Evolutionary conservation across 2,329 filamentous ascomycete genomes (phyloP), one percentile per base, ranked within the genome.

Genomic region (Orbilia ellipsospora): DNA sequence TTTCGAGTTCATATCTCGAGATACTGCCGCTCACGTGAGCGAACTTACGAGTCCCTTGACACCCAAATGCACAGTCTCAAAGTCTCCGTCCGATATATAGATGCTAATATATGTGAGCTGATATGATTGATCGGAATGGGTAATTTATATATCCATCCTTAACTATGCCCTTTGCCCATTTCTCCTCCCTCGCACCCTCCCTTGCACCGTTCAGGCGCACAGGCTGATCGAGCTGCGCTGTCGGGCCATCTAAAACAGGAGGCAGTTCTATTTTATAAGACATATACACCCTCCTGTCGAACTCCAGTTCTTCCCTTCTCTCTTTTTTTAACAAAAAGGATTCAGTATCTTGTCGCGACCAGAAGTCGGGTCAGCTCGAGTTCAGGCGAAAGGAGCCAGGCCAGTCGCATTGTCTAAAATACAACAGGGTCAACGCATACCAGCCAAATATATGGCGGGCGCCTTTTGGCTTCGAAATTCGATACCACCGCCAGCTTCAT

Each of bases 341-440:
- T 23, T 23, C 23, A 2, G 23, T 2, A 2, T 23, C 23, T 23
- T 23, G n/a, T 23, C 23, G 23, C 23, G 23, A 23, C 23, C 23
- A 23, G 23, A 23, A 23, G 2, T 23, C 23, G 23, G 23, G 23
- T 23, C 23, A 23, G 23, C 23, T 23, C 23, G 23, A 23, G 23
- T 23, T 23, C 23, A 23, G 23, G 23, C 23, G 8, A 36, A 36
- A 36, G 31, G 31, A 36, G 31, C 16, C 48, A 52, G 48, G 20
- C n/a, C 48, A 18, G 16, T 52, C 48, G 16, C 15, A 18, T 8
- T 52, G 12, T 18, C 31, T 1, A 69, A 61, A 61, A 60, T 75
- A 50, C 64, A 69, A 75, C 72, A 69, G n/a, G n/a, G 48, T 60
- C 72, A 75, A 75, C 72, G 20, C 70, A 66, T 42, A 18, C 18